Evolutionary conservation across 1,284 basidiomycete species (phyloP), one percentile per base, ranked within the genome.

Genomic region (Anthracocystis walkeri): DNA sequence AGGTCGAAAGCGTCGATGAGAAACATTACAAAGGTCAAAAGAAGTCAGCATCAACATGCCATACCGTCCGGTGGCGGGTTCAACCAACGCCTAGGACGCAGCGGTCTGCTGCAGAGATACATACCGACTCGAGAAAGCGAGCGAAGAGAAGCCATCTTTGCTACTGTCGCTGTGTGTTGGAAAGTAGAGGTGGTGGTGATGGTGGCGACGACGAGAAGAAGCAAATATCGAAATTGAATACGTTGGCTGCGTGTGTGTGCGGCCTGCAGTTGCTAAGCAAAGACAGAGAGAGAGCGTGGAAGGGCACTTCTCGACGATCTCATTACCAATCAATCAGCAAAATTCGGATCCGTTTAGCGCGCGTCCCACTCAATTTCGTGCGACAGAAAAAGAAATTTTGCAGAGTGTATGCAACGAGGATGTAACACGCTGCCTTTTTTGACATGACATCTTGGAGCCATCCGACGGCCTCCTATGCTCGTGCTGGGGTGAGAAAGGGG

Each of bases 111-210:
- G 7, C 48, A 35, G 38, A 54, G 38, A 54, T 62, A 74, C 71
- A 16, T 65, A 74, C 71, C 72, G 48, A 75, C 72, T 49, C 72
- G 66, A 7, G 72, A 64, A 21, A 75, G 66, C 46, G 66, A 75
- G 18, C 72, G 66, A 56, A 75, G 63, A 54, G 72, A 46, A 60
- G 72, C 72, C 72, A 75, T 75, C 31, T 62, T 74, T 56, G 53
- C 53, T 29, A 54, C 10, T 27, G 14, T 29, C 40, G 41, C 25
- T 40, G 51, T 20, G 42, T 31, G 58, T 29, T 23, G 41, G 33
- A 33, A 16, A 33, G n/a, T 23, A 12, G 14, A 21, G 12, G 45
- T 38, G 21, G 21, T 38, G 42, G 59, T 33, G 41, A n/a, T 51
- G 44, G 51, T 71, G 63, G 68, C 52, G 67, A 48, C 58, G 62